phyloP scores from a whole-genome alignment of 1,284 basidiomycete species.

The Puccinia triticina region DNA sequence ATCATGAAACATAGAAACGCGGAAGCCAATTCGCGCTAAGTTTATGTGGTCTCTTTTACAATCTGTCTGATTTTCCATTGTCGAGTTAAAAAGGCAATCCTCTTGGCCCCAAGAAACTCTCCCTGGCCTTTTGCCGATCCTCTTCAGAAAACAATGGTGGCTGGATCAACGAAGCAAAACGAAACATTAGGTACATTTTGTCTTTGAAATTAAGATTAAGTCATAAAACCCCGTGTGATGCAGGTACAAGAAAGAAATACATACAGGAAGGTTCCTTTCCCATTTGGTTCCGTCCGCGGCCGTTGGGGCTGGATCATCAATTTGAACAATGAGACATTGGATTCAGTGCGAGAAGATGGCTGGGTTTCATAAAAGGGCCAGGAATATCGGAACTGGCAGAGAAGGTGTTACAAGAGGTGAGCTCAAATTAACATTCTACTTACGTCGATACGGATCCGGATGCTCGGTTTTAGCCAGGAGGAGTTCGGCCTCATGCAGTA shows the following conservation, averaged over 20 bases:
- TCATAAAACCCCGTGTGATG: neutral
- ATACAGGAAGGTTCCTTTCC: conserved; percentile 48
- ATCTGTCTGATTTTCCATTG: too few relatives aligned
- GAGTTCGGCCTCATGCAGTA: conserved; percentile 57
- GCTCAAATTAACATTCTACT: conserved; percentile 33
- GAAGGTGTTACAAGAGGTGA: neutral
- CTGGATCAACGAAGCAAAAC: neutral
- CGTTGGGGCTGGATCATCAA: conserved; percentile 12
- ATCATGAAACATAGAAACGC: too few relatives aligned
- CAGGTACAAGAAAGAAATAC: neutral
- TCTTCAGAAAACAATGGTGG: conserved; percentile 48
- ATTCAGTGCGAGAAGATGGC: neutral
- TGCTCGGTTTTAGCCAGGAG: conserved; percentile 55
- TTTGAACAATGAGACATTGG: neutral
- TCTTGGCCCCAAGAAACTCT: conserved; percentile 45
- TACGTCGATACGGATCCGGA: conserved; percentile 59
- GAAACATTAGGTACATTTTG: neutral
- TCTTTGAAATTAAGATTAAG: conserved; percentile 4
- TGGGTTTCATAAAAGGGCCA: neutral
- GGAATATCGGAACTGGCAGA: neutral
- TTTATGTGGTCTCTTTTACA: too few relatives aligned
- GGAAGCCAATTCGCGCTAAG: too few relatives aligned
- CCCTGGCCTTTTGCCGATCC: conserved; percentile 44
- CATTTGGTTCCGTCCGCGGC: conserved; percentile 50
- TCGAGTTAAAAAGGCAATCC: conserved; percentile 20